These are phyloP conservation scores for Mycena epipterygia DNA, from an alignment of 768 basidiomycete species.

Conservation along the genomic window DNA sequence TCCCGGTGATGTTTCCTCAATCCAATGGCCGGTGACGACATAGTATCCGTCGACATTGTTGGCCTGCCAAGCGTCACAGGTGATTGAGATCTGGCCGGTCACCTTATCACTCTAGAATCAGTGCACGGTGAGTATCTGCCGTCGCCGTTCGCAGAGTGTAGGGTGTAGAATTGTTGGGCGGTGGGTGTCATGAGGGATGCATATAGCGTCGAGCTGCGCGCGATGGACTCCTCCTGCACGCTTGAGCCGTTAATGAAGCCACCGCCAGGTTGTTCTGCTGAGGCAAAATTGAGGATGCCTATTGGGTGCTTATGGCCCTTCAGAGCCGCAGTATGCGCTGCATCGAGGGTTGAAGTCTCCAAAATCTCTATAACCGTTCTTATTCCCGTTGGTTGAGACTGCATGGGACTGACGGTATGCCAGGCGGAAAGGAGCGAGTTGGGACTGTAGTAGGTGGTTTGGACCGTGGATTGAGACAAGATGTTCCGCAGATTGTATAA, in stretches of 20 bases:
- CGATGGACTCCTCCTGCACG: conserved; percentile 87
- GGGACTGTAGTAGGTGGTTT: conserved; percentile 68
- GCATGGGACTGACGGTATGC: conserved; percentile 42
- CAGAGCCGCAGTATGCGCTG: conserved; percentile 55
- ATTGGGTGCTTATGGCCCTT: conserved; percentile 49
- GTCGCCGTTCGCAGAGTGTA: conserved; percentile 64
- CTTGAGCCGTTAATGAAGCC: conserved; percentile 81
- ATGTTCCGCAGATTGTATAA: conserved; percentile 45
- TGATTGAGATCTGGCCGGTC: too few species aligned
- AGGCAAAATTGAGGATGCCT: conserved; percentile 83
- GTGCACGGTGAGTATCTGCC: conserved; percentile 76
- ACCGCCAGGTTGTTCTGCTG: conserved; percentile 73
- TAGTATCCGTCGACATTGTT: too few species aligned
- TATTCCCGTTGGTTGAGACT: conserved; percentile 4
- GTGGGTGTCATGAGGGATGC: conserved; percentile 67
- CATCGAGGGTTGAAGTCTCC: conserved; percentile 76
- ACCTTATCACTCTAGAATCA: too few species aligned
- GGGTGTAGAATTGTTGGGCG: conserved; percentile 71
- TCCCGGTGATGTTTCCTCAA: background rate
- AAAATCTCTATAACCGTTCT: conserved; percentile 60
- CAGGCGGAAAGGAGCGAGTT: conserved; percentile 64
- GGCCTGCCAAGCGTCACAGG: too few species aligned
- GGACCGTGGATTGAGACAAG: conserved; percentile 47
- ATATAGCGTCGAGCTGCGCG: conserved; percentile 81
- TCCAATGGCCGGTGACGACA: background rate